A percentile compares a stretch with the other conserved stretches of the same genome.
Evolutionary conservation across 352 stramenopile genomes (phyloP).

Genomic region (Achlya hypogyna): DNA sequence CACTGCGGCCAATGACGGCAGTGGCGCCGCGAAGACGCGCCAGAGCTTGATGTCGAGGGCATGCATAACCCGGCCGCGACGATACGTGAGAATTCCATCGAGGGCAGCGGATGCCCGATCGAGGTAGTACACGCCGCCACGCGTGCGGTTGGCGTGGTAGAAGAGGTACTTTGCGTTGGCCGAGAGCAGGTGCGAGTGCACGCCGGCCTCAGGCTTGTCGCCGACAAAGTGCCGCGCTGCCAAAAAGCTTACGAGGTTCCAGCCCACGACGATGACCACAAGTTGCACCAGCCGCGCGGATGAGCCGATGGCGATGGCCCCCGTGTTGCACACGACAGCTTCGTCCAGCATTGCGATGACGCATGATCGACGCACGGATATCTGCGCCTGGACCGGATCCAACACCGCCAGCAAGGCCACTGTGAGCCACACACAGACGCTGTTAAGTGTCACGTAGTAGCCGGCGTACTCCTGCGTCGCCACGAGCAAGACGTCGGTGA

Average conservation of each 20-base stretch:
- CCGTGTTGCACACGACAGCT: neutral
- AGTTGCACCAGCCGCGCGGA: neutral
- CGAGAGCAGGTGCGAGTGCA: neutral
- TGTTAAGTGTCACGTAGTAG: slow-evolving; percentile 11
- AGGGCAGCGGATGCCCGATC: slow-evolving; percentile 10
- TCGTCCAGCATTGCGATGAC: neutral
- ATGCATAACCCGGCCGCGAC: neutral
- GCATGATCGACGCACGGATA: neutral
- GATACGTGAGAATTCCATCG: neutral
- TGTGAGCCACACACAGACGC: neutral
- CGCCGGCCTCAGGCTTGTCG: neutral
- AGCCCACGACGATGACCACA: neutral
- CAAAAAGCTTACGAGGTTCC: neutral
- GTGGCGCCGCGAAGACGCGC: neutral
- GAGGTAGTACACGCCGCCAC: slow-evolving; percentile 7
- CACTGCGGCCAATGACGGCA: too few species aligned
- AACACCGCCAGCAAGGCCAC: neutral
- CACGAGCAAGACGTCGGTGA: neutral
- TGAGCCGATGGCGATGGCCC: neutral
- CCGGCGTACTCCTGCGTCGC: neutral
- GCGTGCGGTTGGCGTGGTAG: neutral
- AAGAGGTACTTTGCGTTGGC: neutral
- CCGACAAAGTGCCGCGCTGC: neutral
- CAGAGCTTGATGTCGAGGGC: slow-evolving; percentile 15
- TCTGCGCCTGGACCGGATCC: neutral